Conservation (phyloP, 2,329 filamentous ascomycete species). For the Hypoxylon sp. region DNA sequence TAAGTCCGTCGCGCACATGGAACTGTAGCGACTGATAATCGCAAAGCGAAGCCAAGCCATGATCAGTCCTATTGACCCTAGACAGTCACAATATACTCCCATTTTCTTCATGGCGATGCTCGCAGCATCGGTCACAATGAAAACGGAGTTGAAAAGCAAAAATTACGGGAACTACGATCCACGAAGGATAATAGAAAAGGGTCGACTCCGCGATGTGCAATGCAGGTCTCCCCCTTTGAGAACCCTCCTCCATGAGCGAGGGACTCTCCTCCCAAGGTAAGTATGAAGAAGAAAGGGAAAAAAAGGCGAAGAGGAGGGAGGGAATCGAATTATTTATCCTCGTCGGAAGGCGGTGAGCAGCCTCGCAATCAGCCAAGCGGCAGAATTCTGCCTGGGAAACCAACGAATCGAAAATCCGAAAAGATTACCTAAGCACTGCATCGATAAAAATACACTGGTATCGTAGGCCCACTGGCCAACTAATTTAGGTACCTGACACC, state of each 20-base stretch:
- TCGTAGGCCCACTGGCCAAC: neutral
- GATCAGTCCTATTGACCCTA: neutral
- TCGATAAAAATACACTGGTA: no score
- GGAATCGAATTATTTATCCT: slow-evolving; percentile 8
- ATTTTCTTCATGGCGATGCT: slow-evolving; percentile 33
- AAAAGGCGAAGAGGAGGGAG: neutral
- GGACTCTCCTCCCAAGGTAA: slow-evolving; percentile 53
- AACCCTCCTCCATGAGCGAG: slow-evolving; percentile 50
- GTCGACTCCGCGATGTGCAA: slow-evolving; percentile 69
- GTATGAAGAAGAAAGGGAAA: slow-evolving; percentile 51
- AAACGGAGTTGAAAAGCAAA: slow-evolving; percentile 49
- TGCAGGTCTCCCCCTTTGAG: slow-evolving; percentile 61
- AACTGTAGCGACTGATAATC: no score
- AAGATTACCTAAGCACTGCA: neutral
- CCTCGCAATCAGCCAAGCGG: slow-evolving; percentile 24
- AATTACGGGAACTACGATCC: slow-evolving; percentile 53
- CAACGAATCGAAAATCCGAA: neutral
- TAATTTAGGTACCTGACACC: no score
- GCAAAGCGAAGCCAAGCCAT: no score
- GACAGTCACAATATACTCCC: neutral
- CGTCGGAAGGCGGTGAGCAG: slow-evolving; percentile 16
- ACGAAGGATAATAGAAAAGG: slow-evolving; percentile 52
- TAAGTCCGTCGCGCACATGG: no score
- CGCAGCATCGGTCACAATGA: slow-evolving; percentile 30
- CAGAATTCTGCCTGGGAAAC: slow-evolving; percentile 5